Conservation (phyloP, 805 yeast species). For the Metschnikowia peoriensis region DNA sequence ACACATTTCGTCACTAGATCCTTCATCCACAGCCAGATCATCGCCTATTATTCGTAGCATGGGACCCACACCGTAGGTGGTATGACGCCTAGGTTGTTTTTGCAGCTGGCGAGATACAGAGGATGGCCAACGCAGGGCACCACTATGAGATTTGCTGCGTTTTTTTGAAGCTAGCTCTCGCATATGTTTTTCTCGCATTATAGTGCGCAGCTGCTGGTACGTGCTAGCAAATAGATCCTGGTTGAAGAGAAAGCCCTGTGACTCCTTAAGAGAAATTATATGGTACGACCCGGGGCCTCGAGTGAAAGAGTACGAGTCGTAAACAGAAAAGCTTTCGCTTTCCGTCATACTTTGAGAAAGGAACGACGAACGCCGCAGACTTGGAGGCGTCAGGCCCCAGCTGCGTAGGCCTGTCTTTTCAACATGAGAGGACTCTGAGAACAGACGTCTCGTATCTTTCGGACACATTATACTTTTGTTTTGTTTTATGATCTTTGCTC, state of each 20-base stretch:
- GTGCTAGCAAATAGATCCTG: conserved; percentile 74
- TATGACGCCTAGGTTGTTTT: conserved; percentile 26
- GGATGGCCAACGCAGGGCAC: background rate
- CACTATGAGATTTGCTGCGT: conserved; percentile 14
- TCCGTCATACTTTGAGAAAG: conserved; percentile 56
- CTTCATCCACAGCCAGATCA: conserved; percentile 14
- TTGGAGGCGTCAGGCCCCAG: conserved; percentile 1
- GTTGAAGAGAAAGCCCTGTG: conserved; percentile 76
- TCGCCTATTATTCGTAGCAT: conserved; percentile 11
- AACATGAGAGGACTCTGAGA: background rate
- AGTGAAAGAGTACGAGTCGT: conserved; percentile 43
- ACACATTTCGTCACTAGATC: conserved; percentile 12
- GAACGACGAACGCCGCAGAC: conserved; percentile 38
- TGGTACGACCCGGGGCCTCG: conserved; percentile 26
- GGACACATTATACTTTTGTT: background rate
- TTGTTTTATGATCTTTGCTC: background rate
- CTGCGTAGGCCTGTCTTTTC: background rate
- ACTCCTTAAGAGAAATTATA: conserved; percentile 51
- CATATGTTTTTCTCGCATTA: conserved; percentile 32
- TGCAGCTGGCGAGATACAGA: conserved; percentile 1
- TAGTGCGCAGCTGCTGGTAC: conserved; percentile 53
- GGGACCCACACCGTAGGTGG: conserved; percentile 29
- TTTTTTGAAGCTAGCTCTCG: conserved; percentile 16
- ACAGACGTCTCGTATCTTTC: background rate
- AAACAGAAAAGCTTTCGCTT: conserved; percentile 53